Evolutionary conservation across 2,329 filamentous ascomycete species (phyloP), one percentile per base, ranked within the genome.

Genomic region (Mycosphaerella sp.): DNA sequence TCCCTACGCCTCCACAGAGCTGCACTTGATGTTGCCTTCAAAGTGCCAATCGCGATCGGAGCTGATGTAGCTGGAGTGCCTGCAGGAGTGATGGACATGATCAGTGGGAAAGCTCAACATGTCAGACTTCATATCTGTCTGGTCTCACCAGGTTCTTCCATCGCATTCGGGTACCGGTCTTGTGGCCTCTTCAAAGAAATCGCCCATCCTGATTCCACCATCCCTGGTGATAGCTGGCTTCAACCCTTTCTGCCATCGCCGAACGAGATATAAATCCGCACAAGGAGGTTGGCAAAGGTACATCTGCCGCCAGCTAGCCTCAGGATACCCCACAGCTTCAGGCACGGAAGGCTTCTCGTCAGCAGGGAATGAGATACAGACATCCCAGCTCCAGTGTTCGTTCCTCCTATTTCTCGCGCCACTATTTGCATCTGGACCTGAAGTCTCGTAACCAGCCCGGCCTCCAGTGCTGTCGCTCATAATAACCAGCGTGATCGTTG

Each of bases 31-130:
- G 32, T 59, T 63, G 8, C 66, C 66, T 47, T 68, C 66, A 47
- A 69, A 66, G 50, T 69, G 66, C 66, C 66, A 69, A 47, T 68
- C 66, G 2, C 58, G 46, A 57, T 68, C 66, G 28, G 57, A 62
- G 7, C 56, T 60, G 37, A 68, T 62, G 30, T 62, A 67, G 28
- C 60, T 59, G 37, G 59, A 46, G 45, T 65, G 64, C 66, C 30
- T 34, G 30, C 30, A n/a, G 13, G 13, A 34, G 10, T n/a, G 13
- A 12, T 34, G 30, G 30, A 25, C 4, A 25, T 25, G 10, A 34
- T 34, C 30, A 34, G 30, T n/a, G 30, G 30, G 21, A 25, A 5
- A 6, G 6, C 21, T 6, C 21, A 25, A 25, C 21, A 25, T 25
- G 21, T 25, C 21, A 34, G 30, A 34, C 30, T 34, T 34, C 30